These are phyloP conservation scores for Backusella westeae DNA, from an alignment of 192 early-diverging fungal species.

Conservation along the genomic window DNA sequence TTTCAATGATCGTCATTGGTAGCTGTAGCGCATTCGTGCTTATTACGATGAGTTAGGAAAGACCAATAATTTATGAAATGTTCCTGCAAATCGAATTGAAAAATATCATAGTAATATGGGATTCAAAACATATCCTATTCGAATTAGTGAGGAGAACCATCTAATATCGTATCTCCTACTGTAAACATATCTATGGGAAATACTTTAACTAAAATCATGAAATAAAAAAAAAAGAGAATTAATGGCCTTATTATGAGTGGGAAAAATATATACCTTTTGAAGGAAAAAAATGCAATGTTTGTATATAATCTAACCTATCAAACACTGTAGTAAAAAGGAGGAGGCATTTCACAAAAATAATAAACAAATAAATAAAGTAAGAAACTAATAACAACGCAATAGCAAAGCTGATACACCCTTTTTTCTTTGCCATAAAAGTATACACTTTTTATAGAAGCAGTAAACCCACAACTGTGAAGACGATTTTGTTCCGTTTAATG, in stretches of 20 bases:
- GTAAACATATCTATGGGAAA: background rate
- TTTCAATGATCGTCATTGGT: background rate
- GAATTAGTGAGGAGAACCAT: background rate
- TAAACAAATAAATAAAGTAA: background rate
- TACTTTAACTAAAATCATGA: background rate
- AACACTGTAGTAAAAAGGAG: background rate
- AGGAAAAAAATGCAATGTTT: background rate
- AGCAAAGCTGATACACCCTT: background rate
- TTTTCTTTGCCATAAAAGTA: background rate
- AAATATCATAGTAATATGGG: background rate
- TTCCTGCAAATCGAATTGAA: background rate
- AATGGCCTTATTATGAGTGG: background rate
- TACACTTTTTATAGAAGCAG: background rate
- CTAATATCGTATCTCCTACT: background rate
- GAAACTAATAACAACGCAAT: background rate
- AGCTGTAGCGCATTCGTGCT: too few relatives aligned
- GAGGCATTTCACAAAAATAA: background rate
- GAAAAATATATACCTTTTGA: background rate
- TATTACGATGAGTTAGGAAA: background rate
- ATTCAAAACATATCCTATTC: background rate
- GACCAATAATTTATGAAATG: background rate
- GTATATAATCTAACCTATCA: background rate
- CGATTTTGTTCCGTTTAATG: background rate
- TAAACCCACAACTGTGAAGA: background rate
- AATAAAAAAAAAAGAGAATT: background rate